A percentile compares a stretch with the other conserved stretches of the same genome.
Conservation (phyloP, 305 asterid genomes). For the Nicotiana rustica region DNA sequence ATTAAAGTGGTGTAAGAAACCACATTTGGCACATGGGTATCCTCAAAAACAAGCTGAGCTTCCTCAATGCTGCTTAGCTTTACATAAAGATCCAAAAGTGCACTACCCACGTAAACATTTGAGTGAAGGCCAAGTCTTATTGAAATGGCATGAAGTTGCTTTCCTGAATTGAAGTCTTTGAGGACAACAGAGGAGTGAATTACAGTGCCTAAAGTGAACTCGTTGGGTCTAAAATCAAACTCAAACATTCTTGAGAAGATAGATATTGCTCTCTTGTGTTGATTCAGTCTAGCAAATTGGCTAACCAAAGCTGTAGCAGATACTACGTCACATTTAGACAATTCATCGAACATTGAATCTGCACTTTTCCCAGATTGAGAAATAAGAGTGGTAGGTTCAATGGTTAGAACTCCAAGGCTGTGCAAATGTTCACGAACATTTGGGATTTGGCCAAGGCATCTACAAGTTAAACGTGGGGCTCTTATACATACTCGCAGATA, state of each 20-base stretch:
- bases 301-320: slow-evolving; percentile 62
- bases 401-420: not conserved
- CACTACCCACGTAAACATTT: slow-evolving; percentile 75
- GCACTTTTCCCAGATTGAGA: slow-evolving; percentile 30
- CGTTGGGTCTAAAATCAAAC: slow-evolving; percentile 61
- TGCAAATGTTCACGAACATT: not conserved
- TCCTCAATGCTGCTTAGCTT: slow-evolving; percentile 55
- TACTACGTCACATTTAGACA: slow-evolving; percentile 59
- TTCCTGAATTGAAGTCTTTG: slow-evolving; percentile 60
- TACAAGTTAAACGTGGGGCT: not conserved
- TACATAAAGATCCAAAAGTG: slow-evolving; percentile 65
- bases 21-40: slow-evolving; percentile 67
- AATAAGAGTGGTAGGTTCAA: too few relatives aligned
- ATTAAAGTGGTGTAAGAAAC: slow-evolving; percentile 75
- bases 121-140: slow-evolving; percentile 54
- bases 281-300: slow-evolving; percentile 56
- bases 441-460: not conserved
- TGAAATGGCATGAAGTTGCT: slow-evolving; percentile 65
- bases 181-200: slow-evolving; percentile 61
- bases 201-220: slow-evolving; percentile 71
- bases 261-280: slow-evolving; percentile 57
- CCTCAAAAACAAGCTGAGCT: slow-evolving; percentile 57
- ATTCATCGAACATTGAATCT: slow-evolving; percentile 59
- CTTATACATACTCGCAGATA: not conserved
- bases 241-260: slow-evolving; percentile 62